These are phyloP conservation scores for Carallia brachiata DNA, from an alignment of 345 rosid genomes.

Conservation along the genomic window DNA sequence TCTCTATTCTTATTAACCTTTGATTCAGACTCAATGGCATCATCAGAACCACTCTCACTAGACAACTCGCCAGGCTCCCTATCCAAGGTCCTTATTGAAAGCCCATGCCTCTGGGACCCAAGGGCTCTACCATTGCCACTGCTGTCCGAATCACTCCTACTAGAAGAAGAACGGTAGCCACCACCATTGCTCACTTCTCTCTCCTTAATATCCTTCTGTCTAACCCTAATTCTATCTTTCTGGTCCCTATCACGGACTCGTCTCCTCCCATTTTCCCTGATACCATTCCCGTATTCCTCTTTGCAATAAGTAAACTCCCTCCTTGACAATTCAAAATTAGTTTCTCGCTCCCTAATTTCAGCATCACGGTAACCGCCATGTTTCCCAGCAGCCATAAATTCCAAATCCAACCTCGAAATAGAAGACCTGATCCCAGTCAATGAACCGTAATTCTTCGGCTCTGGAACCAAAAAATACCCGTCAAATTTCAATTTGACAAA, in stretches of 20 bases:
- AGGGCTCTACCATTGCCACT: slow-evolving; percentile 37
- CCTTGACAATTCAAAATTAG: slow-evolving; percentile 49
- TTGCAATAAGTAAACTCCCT: slow-evolving; percentile 43
- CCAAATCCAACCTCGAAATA: background rate
- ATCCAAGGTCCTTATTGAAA: slow-evolving; percentile 50
- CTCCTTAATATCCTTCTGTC: slow-evolving; percentile 67
- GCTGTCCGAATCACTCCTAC: slow-evolving; percentile 60
- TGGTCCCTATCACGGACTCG: slow-evolving; percentile 36
- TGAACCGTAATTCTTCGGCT: background rate
- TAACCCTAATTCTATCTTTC: slow-evolving; percentile 51
- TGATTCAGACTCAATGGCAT: slow-evolving; percentile 50
- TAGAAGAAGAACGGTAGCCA: slow-evolving; percentile 46
- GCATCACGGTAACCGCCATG: slow-evolving; percentile 64
- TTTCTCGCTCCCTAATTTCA: slow-evolving; percentile 60
- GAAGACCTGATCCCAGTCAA: slow-evolving; percentile 31
- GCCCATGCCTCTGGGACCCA: slow-evolving; percentile 39
- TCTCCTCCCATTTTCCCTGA: slow-evolving; percentile 35
- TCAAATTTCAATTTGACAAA: slow-evolving; percentile 7
- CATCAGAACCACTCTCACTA: slow-evolving; percentile 97
- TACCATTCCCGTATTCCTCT: slow-evolving; percentile 48
- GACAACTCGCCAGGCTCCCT: slow-evolving; percentile 99
- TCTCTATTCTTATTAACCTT: slow-evolving; percentile 40
- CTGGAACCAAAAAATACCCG: background rate
- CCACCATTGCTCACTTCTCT: slow-evolving; percentile 63
- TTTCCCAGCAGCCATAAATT: slow-evolving; percentile 81